Conservation (phyloP, 441 rosid genomes). For the Erysimum cheiri region DNA sequence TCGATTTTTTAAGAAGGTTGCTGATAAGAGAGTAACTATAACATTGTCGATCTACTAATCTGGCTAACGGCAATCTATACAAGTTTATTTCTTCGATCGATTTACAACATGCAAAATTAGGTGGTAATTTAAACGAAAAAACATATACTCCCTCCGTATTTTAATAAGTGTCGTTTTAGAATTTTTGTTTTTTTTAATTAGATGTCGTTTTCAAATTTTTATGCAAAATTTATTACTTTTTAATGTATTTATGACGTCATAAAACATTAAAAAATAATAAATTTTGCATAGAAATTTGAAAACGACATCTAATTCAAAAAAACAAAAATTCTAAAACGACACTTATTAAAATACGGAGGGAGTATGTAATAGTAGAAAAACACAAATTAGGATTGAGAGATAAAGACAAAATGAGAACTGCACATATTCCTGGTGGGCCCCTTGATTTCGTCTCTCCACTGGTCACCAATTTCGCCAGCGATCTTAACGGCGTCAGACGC, state of each 20-base stretch:
- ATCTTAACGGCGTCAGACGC: constrained; percentile 75
- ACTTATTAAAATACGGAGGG: too few species aligned
- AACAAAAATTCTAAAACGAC: too few species aligned
- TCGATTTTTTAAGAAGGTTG: background rate
- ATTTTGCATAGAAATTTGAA: too few species aligned
- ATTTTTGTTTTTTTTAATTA: too few species aligned
- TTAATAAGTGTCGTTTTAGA: too few species aligned
- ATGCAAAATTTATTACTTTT: too few species aligned
- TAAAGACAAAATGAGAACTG: constrained; percentile 55
- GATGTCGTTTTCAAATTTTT: too few species aligned
- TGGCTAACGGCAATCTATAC: constrained; percentile 23
- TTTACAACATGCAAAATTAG: constrained; percentile 41
- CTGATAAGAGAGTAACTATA: background rate
- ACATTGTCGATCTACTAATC: constrained; percentile 3
- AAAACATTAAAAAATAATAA: too few species aligned
- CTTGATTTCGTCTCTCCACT: constrained; percentile 63
- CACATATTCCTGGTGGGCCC: constrained; percentile 44
- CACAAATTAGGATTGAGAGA: constrained; percentile 36
- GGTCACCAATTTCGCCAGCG: constrained; percentile 62
- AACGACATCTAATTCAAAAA: too few species aligned
- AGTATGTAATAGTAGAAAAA: too few species aligned
- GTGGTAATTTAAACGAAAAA: background rate
- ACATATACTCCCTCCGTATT: too few species aligned
- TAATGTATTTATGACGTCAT: too few species aligned
- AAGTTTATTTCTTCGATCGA: constrained; percentile 27